phyloP scores from a whole-genome alignment of 1,139 yeast species.

The Casaregolazyma lundiana region DNA sequence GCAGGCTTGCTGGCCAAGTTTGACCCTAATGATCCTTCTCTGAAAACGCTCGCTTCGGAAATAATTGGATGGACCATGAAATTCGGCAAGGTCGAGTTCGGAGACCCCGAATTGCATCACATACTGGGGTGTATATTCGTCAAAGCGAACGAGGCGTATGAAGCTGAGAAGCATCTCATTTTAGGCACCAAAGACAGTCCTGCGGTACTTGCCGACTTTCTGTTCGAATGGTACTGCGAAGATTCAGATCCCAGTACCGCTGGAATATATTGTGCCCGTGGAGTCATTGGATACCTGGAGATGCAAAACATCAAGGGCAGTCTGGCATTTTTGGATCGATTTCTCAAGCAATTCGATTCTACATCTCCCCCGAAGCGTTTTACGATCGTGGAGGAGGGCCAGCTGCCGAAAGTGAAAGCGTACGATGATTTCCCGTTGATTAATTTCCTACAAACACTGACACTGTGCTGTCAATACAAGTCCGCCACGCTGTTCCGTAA shows the following conservation, averaged over 20 bases:
- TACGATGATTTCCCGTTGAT: slow-evolving; percentile 40
- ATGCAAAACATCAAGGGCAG: slow-evolving; percentile 60
- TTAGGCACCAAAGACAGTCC: slow-evolving; percentile 64
- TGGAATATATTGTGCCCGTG: slow-evolving; percentile 55
- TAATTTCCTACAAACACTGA: slow-evolving; percentile 66
- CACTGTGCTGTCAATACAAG: slow-evolving; percentile 56
- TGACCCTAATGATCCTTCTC: slow-evolving; percentile 62
- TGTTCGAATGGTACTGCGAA: slow-evolving; percentile 53
- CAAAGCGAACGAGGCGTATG: slow-evolving; percentile 37
- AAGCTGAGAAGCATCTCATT: slow-evolving; percentile 58
- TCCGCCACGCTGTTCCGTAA: slow-evolving; percentile 47
- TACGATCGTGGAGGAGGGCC: slow-evolving; percentile 5
- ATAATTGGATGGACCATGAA: slow-evolving; percentile 50
- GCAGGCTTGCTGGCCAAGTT: slow-evolving; percentile 44
- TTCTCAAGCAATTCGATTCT: slow-evolving; percentile 33
- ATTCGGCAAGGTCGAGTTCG: slow-evolving; percentile 48
- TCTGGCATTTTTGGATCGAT: slow-evolving; percentile 41
- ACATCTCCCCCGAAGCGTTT: slow-evolving; percentile 5
- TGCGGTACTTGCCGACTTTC: slow-evolving; percentile 47
- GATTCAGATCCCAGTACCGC: slow-evolving; percentile 29
- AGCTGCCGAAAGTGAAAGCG: slow-evolving; percentile 21
- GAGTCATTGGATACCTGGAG: slow-evolving; percentile 65
- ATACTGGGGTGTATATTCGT: slow-evolving; percentile 64
- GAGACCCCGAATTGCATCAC: slow-evolving; percentile 73
- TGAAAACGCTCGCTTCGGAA: slow-evolving; percentile 62